Conservation (phyloP, 768 basidiomycete genomes). For the Psilocybe cyanescens region DNA sequence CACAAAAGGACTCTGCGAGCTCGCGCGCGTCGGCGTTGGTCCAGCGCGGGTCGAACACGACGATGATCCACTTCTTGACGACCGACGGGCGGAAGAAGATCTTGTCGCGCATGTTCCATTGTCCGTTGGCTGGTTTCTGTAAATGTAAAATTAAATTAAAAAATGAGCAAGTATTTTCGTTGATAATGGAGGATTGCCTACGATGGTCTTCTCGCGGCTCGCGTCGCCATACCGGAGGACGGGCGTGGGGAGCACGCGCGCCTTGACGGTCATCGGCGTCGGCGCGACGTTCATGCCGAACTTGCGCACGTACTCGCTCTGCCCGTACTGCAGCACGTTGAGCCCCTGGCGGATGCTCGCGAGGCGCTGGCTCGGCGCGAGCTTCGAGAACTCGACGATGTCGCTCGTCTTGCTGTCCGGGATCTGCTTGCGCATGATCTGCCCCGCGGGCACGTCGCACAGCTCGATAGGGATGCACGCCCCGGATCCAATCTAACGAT, state of each 20-base stretch:
- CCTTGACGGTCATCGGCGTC: slow-evolving; percentile 56
- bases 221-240: slow-evolving; percentile 49
- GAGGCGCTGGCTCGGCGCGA: slow-evolving; percentile 62
- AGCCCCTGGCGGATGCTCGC: slow-evolving; percentile 22
- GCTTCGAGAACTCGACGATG: slow-evolving; percentile 72
- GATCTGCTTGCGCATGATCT: slow-evolving; percentile 75
- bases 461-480: slow-evolving; percentile 73
- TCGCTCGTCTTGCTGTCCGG: slow-evolving; percentile 69
- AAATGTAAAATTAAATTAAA: slow-evolving; percentile 19
- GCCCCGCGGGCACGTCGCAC: slow-evolving; percentile 64
- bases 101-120: slow-evolving; percentile 85
- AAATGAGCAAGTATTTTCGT: slow-evolving; percentile 25
- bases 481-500: slow-evolving; percentile 58
- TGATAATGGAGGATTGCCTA: neutral
- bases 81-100: slow-evolving; percentile 56
- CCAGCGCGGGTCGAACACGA: slow-evolving; percentile 64
- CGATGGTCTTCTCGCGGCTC: slow-evolving; percentile 50
- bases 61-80: slow-evolving; percentile 65
- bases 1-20: slow-evolving; percentile 56
- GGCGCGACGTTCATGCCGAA: slow-evolving; percentile 69
- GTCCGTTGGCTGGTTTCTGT: slow-evolving; percentile 63
- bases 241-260: slow-evolving; percentile 65
- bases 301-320: slow-evolving; percentile 71
- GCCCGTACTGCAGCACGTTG: slow-evolving; percentile 60
- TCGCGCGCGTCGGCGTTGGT: slow-evolving; percentile 54